phyloP scores from a whole-genome alignment of 306 rosid genomes.

The Inga oerstediana region DNA sequence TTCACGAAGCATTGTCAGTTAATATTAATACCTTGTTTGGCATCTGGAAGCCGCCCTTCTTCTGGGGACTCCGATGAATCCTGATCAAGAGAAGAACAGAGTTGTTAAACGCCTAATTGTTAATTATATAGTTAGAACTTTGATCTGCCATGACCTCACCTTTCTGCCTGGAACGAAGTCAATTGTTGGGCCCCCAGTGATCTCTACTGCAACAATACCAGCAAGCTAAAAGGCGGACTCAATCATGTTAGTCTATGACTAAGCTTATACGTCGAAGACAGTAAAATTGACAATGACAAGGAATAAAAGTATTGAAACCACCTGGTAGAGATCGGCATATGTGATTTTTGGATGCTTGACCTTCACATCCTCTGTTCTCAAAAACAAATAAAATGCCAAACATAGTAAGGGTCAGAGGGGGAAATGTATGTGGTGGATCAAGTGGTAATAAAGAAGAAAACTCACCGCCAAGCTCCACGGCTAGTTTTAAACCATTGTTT shows the following conservation, averaged over 20 bases:
- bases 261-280: background rate
- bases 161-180: slow-evolving; percentile 80
- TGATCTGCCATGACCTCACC: slow-evolving; percentile 38
- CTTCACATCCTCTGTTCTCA: slow-evolving; percentile 71
- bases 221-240: slow-evolving; percentile 64
- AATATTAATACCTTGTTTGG: slow-evolving; percentile 53
- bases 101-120: background rate
- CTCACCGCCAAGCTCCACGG: slow-evolving; percentile 71
- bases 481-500: slow-evolving; percentile 66
- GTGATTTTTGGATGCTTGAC: slow-evolving; percentile 61
- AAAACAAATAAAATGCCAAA: background rate
- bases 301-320: slow-evolving; percentile 30
- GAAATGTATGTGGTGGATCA: background rate
- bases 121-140: background rate
- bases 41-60: slow-evolving; percentile 94
- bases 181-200: slow-evolving; percentile 89
- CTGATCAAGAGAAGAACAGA: slow-evolving; percentile 44
- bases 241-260: background rate
- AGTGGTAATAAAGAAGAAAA: background rate
- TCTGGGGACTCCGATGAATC: slow-evolving; percentile 57
- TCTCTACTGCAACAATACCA: slow-evolving; percentile 89
- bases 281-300: background rate
- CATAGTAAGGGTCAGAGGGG: background rate
- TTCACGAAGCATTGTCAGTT: too few relatives aligned
- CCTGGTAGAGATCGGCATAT: slow-evolving; percentile 90